Base-by-base conservation (phyloP, 352 stramenopile species). In the Detonula confervacea region DNA sequence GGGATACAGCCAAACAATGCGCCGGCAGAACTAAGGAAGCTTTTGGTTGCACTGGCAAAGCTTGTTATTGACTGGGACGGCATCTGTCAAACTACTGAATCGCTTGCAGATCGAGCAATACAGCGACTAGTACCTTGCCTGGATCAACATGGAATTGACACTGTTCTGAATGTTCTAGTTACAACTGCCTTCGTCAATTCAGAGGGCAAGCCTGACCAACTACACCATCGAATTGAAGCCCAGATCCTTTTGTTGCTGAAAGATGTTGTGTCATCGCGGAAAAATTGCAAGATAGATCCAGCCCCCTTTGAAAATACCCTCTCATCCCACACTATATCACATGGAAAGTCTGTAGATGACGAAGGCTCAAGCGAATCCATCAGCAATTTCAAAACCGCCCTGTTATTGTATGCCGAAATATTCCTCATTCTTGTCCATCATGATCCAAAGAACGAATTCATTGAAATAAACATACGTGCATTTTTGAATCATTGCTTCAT, bases 21-120 rank as follows among this genome's bases (percentile, higher is more conserved):
- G 70, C 94, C 95, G 16, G 87, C 94, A 18, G 96, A 99, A 76
- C 97, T 98, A 69, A 91, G 95, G 18, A 83, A 95, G 22, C 91
- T 99, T 37, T 93, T 95, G 5, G 91, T 99, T 0, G 95, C 95
- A 54, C 93, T 99, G 57, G 95, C 98, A 4, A 96, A 99, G 77
- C 82, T 99, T 22, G 93, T 99, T 18, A 94, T 99, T 65, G 90
- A 94, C 22, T 99, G 97, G 97, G 93, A 98, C 67, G 89, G 52
- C 52, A 56, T 56, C 37, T 30, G 63, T 51, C 20, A 46, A 37
- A 73, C 27, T 60, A 6, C 30, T 47, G 39, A 61, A 44, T 65
- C 51, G 59, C 6, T 14, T 6, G 20, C 63, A 68, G 25, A 49
- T 67, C 12, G 67, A 22, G 51, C 27, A 46, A 52, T 33, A 24